These are phyloP conservation scores for Podospora pseudoanserina DNA, from an alignment of 495 filamentous ascomycete genomes.

Conservation along the genomic window DNA sequence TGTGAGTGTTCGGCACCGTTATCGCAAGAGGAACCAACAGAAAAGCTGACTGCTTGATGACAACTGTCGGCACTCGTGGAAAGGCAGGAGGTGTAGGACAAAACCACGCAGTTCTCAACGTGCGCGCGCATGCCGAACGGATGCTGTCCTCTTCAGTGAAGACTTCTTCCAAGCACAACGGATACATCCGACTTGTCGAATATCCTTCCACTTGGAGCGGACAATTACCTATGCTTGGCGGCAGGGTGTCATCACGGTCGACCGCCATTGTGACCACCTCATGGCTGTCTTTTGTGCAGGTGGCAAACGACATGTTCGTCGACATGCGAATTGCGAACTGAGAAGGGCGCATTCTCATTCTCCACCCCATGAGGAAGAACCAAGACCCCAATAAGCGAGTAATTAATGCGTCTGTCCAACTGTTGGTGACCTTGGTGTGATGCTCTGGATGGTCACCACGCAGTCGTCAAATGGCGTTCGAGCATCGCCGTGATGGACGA, in stretches of 20 bases:
- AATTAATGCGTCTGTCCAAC: slow-evolving; percentile 10
- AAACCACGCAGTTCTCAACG: slow-evolving; percentile 23
- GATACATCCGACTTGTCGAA: not conserved
- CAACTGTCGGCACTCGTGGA: slow-evolving; percentile 10
- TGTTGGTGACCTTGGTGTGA: slow-evolving; percentile 11
- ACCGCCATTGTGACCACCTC: slow-evolving; percentile 16
- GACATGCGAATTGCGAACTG: slow-evolving; percentile 13
- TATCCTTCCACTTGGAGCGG: not conserved
- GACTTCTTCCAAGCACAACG: not conserved
- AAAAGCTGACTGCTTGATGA: not conserved
- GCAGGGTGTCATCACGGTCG: slow-evolving; percentile 3
- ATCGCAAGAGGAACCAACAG: not conserved
- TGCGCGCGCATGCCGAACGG: slow-evolving; percentile 24
- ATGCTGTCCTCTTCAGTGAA: slow-evolving; percentile 17
- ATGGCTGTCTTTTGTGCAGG: slow-evolving; percentile 6
- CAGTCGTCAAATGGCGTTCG: slow-evolving; percentile 16
- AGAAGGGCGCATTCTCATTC: slow-evolving; percentile 12
- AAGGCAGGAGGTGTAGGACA: not conserved
- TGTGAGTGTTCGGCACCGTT: slow-evolving; percentile 15
- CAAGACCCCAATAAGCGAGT: slow-evolving; percentile 5
- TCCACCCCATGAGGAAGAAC: not conserved
- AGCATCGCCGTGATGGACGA: slow-evolving; percentile 10
- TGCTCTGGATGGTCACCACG: not conserved
- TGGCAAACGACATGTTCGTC: not conserved
- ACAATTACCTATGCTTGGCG: not conserved